Percentiles rank a stretch among this genome's conserved stretches.
Evolutionary conservation across 2,329 filamentous ascomycete genomes (phyloP).

Genomic region (Arthrobotrys iridis): DNA sequence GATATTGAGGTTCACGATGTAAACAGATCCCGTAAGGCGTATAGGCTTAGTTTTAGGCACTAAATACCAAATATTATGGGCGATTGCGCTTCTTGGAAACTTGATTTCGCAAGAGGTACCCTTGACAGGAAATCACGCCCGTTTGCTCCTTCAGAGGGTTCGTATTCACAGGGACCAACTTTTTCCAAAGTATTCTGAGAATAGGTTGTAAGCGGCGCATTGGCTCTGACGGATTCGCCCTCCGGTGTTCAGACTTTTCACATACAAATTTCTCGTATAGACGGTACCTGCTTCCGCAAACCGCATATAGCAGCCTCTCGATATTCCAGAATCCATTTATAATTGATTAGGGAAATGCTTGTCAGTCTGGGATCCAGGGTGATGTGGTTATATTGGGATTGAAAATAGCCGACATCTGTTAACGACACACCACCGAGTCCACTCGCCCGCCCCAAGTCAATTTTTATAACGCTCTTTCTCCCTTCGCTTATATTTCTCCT

Average conservation of each 20-base stretch:
- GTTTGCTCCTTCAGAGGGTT: background rate
- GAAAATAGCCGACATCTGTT: constrained; percentile 52
- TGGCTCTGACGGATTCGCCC: constrained; percentile 35
- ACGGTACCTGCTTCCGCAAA: constrained; percentile 51
- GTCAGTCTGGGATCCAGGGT: constrained; percentile 24
- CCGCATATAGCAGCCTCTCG: constrained; percentile 20
- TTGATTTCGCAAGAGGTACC: background rate
- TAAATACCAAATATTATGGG: background rate
- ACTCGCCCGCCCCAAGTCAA: constrained; percentile 34
- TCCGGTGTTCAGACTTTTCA: constrained; percentile 25
- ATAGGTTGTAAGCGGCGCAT: background rate
- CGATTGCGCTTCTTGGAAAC: background rate
- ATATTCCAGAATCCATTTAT: constrained; percentile 24
- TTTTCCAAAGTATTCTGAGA: constrained; percentile 10
- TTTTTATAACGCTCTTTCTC: constrained; percentile 43
- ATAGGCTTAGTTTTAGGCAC: background rate
- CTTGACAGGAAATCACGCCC: background rate
- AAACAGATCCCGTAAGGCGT: background rate
- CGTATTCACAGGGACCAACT: constrained; percentile 12
- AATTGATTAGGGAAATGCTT: constrained; percentile 19
- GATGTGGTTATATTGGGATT: constrained; percentile 39
- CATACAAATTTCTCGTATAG: constrained; percentile 45
- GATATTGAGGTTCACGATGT: no score
- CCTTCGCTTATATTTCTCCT: constrained; percentile 48
- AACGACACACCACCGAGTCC: constrained; percentile 13